These are phyloP conservation scores for Albophoma yamanashiensis DNA, from an alignment of 2,329 filamentous ascomycete species.

Conservation along the genomic window DNA sequence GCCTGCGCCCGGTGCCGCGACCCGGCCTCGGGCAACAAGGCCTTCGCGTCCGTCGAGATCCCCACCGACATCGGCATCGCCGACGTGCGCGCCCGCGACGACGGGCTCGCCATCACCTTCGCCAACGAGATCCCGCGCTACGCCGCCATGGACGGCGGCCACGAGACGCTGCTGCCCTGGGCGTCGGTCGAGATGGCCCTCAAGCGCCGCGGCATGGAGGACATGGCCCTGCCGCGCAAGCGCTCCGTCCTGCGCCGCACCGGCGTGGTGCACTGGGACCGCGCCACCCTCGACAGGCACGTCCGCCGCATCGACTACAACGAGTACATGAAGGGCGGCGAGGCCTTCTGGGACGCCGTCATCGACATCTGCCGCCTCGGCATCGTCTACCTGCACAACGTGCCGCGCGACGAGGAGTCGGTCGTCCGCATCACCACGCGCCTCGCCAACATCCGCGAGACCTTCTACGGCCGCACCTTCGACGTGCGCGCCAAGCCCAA, in stretches of 20 bases:
- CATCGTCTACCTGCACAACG: slow-evolving; percentile 63
- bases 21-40: slow-evolving; percentile 49
- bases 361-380: slow-evolving; percentile 54
- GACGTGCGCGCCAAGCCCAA: slow-evolving; percentile 74
- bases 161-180: slow-evolving; percentile 23
- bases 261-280: slow-evolving; percentile 31
- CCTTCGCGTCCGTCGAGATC: slow-evolving; percentile 32
- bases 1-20: slow-evolving; percentile 42
- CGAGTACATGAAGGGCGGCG: slow-evolving; percentile 55
- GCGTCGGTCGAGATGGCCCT: slow-evolving; percentile 24
- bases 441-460: slow-evolving; percentile 71
- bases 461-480: slow-evolving; percentile 88
- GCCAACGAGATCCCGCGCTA: slow-evolving; percentile 28
- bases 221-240: slow-evolving; percentile 12
- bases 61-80: slow-evolving; percentile 20
- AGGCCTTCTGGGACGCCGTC: slow-evolving; percentile 49
- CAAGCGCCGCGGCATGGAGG: slow-evolving; percentile 9
- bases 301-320: slow-evolving; percentile 54
- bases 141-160: slow-evolving; percentile 12
- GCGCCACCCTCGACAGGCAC: slow-evolving; percentile 21
- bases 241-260: slow-evolving; percentile 18
- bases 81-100: slow-evolving; percentile 16
- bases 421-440: slow-evolving; percentile 59
- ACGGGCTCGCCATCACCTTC: slow-evolving; percentile 51
- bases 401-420: slow-evolving; percentile 56